These are phyloP conservation scores for Exophiala sp. DNA, from an alignment of 2,329 filamentous ascomycete genomes.

Conservation along the genomic window DNA sequence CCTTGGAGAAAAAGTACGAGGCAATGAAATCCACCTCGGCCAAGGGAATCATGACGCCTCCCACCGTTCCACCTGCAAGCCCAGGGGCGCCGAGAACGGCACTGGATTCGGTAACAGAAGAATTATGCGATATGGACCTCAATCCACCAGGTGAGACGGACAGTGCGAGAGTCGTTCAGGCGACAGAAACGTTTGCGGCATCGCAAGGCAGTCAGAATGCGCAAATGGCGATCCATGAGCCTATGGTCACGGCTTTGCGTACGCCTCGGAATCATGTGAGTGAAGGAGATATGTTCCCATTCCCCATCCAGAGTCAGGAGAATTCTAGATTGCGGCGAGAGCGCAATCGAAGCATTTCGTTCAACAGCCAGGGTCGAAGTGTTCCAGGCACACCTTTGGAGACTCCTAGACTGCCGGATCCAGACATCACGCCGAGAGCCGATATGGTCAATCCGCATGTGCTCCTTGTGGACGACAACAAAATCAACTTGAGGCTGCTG, in stretches of 20 bases:
- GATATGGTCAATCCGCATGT: constrained; percentile 19
- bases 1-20: constrained; percentile 12
- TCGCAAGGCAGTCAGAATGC: constrained; percentile 17
- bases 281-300: constrained; percentile 13
- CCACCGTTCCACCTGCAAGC: not conserved
- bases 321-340: constrained; percentile 11
- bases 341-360: constrained; percentile 2
- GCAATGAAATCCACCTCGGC: not conserved
- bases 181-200: constrained; percentile 22
- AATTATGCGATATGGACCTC: constrained; percentile 18
- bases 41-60: not conserved
- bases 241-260: constrained; percentile 9
- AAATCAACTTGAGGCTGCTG: constrained; percentile 41
- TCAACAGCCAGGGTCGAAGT: not conserved
- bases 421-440: not conserved
- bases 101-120: not conserved
- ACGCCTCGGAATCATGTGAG: constrained; percentile 11
- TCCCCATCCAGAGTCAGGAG: constrained; percentile 11
- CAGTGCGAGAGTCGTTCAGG: constrained; percentile 14
- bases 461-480: constrained; percentile 43
- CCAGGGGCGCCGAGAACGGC: not conserved
- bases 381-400: constrained; percentile 1
- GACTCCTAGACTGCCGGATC: not conserved
- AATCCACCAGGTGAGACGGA: constrained; percentile 9
- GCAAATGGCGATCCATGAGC: constrained; percentile 21